Percentiles rank a stretch among this genome's conserved stretches.
phyloP scores from a whole-genome alignment of 2,329 filamentous ascomycete species.

The Blastomyces emzantsi region DNA sequence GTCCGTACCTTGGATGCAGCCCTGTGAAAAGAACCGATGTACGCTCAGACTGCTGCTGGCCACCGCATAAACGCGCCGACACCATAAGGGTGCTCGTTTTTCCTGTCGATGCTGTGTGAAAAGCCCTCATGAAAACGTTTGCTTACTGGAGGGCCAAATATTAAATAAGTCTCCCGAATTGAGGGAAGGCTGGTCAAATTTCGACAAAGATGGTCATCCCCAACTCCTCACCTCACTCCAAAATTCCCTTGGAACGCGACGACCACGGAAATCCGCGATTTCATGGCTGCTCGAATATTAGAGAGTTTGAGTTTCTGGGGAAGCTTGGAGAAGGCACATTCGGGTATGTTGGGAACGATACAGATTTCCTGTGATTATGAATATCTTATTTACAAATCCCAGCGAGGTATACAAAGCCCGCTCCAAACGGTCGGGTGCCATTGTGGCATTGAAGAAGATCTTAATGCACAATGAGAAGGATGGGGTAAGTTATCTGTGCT shows the following conservation, averaged over 20 bases:
- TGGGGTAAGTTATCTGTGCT: conserved; percentile 50
- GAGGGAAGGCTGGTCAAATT: background rate
- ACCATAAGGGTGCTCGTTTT: conserved; percentile 1
- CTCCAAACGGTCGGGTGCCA: conserved; percentile 60
- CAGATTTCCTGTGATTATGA: background rate
- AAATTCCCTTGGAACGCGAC: conserved; percentile 38
- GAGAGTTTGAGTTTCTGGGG: conserved; percentile 33
- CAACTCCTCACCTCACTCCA: conserved; percentile 21
- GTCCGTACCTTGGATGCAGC: background rate
- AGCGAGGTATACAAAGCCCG: conserved; percentile 87
- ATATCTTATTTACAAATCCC: conserved; percentile 3
- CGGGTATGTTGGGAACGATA: conserved; percentile 47
- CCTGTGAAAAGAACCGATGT: conserved; percentile 1
- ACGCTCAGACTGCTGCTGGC: background rate
- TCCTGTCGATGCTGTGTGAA: background rate
- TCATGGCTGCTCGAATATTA: conserved; percentile 61
- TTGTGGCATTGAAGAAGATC: conserved; percentile 95
- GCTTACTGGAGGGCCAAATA: background rate
- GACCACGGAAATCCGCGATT: conserved; percentile 52
- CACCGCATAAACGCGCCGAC: background rate
- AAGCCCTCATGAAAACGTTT: background rate
- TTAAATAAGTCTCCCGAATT: background rate
- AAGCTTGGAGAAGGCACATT: conserved; percentile 90
- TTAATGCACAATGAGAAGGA: conserved; percentile 99
- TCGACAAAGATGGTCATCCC: conserved; percentile 27